Base-by-base conservation (phyloP, 441 rosid species). In the Rhodomyrtus psidioides region DNA sequence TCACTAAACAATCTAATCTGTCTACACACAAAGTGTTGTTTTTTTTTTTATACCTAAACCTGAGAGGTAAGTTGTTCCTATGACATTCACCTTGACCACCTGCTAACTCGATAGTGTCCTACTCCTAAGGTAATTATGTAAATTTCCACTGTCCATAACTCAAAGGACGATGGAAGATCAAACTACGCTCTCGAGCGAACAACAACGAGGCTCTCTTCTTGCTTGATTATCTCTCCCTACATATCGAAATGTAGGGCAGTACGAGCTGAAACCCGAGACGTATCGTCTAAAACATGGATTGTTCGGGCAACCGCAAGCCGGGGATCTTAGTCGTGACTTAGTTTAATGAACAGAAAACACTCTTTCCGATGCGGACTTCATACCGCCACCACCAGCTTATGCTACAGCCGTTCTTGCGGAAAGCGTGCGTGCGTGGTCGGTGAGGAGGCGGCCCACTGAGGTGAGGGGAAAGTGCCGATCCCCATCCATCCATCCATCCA, bases 381-480 rank as follows among this genome's bases (percentile, higher is more conserved):
- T 4, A 4, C 76, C 4, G 76, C 46, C 26, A 26, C 76, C 26
- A 6, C 7, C 46, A 24, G n/a, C 39, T 44, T 39, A 4, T 9
- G 2, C 59, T 26, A 5, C 76, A 19, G 34, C 46, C 26, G 26
- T 19, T 19, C 76, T 9, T 34, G 26, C 12, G 79, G 12, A 21
- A 34, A 21, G 49, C 49, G 9, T n/a, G n/a, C n/a, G n/a, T n/a
- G n/a, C n/a, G 15, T 39, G 79, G 79, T 70, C 79, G 49, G 79
- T 70, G 79, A 42, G 49, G 79, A 53, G 79, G 49, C 12, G 79
- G 79, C 49, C 79, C 79, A 70, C n/a, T 70, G 79, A 39, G n/a
- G 79, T 39, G 79, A 70, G 9, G 79, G 26, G 79, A 70, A 70
- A n/a, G 39, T 70, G 79, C 49, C 28, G 14, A 57, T 57, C 27